Evolutionary conservation across 2,329 filamentous ascomycete species (phyloP).

Genomic region (Fusarium pseudograminearum): DNA sequence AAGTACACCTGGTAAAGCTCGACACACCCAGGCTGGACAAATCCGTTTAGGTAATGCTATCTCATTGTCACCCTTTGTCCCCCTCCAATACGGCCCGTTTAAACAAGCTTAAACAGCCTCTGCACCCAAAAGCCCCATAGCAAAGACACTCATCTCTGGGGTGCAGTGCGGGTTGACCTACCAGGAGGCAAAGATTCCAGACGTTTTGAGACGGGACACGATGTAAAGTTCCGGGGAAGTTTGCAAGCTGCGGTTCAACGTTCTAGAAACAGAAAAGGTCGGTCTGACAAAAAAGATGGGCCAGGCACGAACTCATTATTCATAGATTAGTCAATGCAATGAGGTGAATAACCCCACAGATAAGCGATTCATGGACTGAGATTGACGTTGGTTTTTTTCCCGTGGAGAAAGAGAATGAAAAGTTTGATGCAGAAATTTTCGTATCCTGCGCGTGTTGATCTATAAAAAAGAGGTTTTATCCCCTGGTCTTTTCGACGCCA

Average conservation of each 20-base stretch:
- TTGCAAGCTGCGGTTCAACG: not conserved
- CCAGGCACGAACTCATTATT: conserved; percentile 18
- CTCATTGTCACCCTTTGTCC: not conserved
- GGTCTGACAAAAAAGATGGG: conserved; percentile 18
- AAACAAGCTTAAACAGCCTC: conserved; percentile 25
- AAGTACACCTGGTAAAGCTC: not conserved
- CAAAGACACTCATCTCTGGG: conserved; percentile 14
- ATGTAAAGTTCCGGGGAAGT: conserved; percentile 17
- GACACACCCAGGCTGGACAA: not conserved
- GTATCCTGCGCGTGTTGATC: not conserved
- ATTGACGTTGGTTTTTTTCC: not conserved
- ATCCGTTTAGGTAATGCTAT: not conserved
- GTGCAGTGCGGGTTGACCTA: conserved; percentile 25
- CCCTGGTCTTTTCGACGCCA: conserved; percentile 6
- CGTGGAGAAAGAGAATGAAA: not conserved
- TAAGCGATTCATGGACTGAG: conserved; percentile 31
- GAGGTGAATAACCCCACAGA: conserved; percentile 31
- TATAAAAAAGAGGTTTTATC: conserved; percentile 13
- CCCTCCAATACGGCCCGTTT: conserved; percentile 10
- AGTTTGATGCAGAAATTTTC: not conserved
- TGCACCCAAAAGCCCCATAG: conserved; percentile 1
- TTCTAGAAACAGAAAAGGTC: not conserved
- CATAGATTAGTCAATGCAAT: conserved; percentile 36
- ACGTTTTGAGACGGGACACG: not conserved
- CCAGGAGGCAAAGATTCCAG: not conserved